These are phyloP conservation scores for Plantago ovata DNA, from an alignment of 257 asterid species.

Conservation along the genomic window DNA sequence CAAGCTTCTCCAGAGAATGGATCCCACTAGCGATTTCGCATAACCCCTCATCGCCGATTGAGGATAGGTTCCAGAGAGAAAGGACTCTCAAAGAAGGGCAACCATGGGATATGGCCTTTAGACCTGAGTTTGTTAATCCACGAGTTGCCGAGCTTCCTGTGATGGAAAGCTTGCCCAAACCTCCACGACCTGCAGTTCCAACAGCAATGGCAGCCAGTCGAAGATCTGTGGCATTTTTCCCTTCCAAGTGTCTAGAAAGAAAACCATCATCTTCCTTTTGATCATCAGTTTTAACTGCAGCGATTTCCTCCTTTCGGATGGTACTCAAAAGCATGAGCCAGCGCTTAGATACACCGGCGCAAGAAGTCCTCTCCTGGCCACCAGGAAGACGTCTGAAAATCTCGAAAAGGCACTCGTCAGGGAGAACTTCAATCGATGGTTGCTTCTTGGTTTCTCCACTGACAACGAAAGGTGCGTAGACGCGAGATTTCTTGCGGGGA, in stretches of 20 bases:
- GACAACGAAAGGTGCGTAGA: slow-evolving; percentile 63
- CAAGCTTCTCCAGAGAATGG: slow-evolving; percentile 72
- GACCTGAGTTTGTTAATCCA: slow-evolving; percentile 65
- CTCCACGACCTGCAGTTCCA: slow-evolving; percentile 74
- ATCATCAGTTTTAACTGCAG: slow-evolving; percentile 20
- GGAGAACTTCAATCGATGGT: slow-evolving; percentile 80
- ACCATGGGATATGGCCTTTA: slow-evolving; percentile 71
- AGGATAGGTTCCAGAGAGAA: slow-evolving; percentile 74
- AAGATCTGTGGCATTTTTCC: slow-evolving; percentile 82
- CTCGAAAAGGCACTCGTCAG: slow-evolving; percentile 97
- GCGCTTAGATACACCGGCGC: slow-evolving; percentile 83
- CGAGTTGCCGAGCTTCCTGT: slow-evolving; percentile 54
- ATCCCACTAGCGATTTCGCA: slow-evolving; percentile 69
- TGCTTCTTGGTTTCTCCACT: slow-evolving; percentile 32
- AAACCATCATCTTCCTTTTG: slow-evolving; percentile 35
- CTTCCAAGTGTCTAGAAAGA: slow-evolving; percentile 84
- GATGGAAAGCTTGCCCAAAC: slow-evolving; percentile 85
- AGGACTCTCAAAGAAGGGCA: slow-evolving; percentile 72
- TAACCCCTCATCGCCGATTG: slow-evolving; percentile 71
- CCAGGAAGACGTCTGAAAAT: slow-evolving; percentile 69
- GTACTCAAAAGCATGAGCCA: slow-evolving; percentile 91
- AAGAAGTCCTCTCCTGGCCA: slow-evolving; percentile 65
- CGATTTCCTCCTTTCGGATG: slow-evolving; percentile 58
- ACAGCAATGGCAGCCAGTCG: slow-evolving; percentile 87
- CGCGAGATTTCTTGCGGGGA: slow-evolving; percentile 74